These are phyloP conservation scores for Panicum virgatum DNA, from an alignment of 202 grass and related monocot genomes.

Conservation along the genomic window DNA sequence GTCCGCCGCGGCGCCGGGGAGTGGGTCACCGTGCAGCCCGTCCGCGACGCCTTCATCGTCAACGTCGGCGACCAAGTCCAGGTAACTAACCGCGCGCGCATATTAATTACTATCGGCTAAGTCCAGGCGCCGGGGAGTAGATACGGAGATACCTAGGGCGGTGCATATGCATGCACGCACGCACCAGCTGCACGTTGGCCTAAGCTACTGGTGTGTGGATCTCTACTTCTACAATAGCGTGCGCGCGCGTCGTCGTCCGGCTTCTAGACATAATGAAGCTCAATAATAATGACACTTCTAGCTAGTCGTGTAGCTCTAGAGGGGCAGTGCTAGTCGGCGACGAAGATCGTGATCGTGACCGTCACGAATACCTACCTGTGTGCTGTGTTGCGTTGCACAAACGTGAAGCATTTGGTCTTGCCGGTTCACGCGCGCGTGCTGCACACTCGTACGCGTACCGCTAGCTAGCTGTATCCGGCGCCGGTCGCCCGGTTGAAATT, in stretches of 20 bases:
- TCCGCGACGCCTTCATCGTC: conserved; percentile 67
- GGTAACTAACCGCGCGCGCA: conserved; percentile 36
- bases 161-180: no score
- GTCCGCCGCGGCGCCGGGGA: conserved; percentile 55
- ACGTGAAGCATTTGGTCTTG: conserved; percentile 27
- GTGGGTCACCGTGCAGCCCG: conserved; percentile 82
- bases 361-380: conserved; percentile 13
- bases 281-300: neutral
- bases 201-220: no score
- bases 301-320: neutral
- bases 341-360: neutral
- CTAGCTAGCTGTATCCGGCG: no score
- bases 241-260: neutral
- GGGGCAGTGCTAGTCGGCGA: neutral
- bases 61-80: conserved; percentile 94
- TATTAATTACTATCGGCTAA: no score
- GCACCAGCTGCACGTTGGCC: neutral
- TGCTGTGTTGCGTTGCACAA: neutral
- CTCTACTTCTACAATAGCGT: neutral
- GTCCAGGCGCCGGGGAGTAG: no score
- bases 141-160: no score
- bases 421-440: neutral
- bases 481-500: neutral
- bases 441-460: neutral
- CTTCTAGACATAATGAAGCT: neutral